phyloP scores from a whole-genome alignment of 139 green algal genomes.

The Spirogloea muscicola region DNA sequence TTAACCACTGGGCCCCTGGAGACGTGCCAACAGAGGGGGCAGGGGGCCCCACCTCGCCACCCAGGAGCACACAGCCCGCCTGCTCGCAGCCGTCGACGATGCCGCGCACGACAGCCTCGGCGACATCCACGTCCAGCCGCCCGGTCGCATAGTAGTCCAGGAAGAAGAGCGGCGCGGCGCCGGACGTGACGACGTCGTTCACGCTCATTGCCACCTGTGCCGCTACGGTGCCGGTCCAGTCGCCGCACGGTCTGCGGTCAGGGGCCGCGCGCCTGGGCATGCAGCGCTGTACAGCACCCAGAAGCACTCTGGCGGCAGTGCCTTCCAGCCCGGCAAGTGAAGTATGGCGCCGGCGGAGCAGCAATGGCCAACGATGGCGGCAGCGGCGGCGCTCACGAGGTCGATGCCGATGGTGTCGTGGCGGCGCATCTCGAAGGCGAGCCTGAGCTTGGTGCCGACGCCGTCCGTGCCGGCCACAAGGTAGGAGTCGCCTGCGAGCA shows the following conservation, averaged over 20 bases:
- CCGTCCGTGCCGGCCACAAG: conserved; percentile 94
- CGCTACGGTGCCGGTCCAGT: no score
- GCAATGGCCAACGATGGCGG: no score
- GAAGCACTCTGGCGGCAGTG: no score
- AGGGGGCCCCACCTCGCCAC: conserved; percentile 79
- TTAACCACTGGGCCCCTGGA: no score
- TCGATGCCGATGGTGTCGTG: conserved; percentile 96
- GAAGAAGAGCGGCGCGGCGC: conserved; percentile 96
- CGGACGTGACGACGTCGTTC: conserved; percentile 93
- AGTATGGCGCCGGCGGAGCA: no score
- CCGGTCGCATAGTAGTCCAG: conserved; percentile 83
- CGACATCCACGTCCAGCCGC: conserved; percentile 86
- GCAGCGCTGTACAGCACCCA: no score
- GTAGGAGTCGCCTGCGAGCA: conserved; percentile 69
- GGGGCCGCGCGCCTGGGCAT: no score
- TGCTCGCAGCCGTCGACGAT: conserved; percentile 94
- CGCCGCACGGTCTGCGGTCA: no score
- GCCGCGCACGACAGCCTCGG: conserved; percentile 79
- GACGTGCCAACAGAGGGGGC: no score
- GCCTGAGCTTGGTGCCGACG: conserved; percentile 97
- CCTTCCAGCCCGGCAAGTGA: no score
- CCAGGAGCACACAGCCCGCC: conserved; percentile 81
- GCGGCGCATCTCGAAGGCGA: conserved; percentile 92
- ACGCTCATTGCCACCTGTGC: conserved; percentile 71
- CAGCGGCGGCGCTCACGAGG: conserved; percentile 63